Evolutionary conservation across 2,329 filamentous ascomycete genomes (phyloP), one percentile per base, ranked within the genome.

Genomic region (Diaporthe amygdali): DNA sequence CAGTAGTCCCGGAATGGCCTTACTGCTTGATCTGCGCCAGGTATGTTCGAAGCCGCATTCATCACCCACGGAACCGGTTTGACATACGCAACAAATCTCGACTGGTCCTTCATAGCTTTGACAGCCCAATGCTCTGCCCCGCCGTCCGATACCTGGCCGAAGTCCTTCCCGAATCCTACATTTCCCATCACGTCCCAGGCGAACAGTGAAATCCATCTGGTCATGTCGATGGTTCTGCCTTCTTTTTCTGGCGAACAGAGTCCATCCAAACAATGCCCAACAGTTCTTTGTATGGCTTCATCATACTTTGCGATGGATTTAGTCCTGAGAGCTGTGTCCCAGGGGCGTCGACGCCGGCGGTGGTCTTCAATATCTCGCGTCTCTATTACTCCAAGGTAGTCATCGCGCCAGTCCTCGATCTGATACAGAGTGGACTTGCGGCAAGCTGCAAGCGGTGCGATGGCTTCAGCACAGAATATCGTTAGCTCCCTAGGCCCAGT

Each of bases 401-500:
- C 55, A 5, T 44, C 44, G 37, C 44, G 15, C 37, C 37, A 59
- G n/a, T 59, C 55, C n/a, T 59, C 55, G 25, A 59, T 59, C 55
- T 59, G 55, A 25, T 59, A 59, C 25, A 59, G 3, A 15, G 7
- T 59, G 14, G 55, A 59, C 55, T 59, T 44, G 55, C 55, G 55
- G 15, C 55, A 59, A 1, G 22, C 37, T 3, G 37, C 55, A 37
- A 59, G 55, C 22, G 55, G 55, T 9, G 37, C 55, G 37, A 59
- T 14, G 12, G 55, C 55, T 17, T 59, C 55, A 8, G 37, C 34
- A 3, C 55, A 37, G 37, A 59, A 59, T 55, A 74, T 74, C 2
- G 72, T 71, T 46, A 74, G 41, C 54, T 74, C 71, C 14, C 73
- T 66, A 7, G 74, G 74, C 15, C 74, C 71, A 64, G 51, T 67